Conservation (phyloP, 345 rosid species). For the Alliaria petiolata region DNA sequence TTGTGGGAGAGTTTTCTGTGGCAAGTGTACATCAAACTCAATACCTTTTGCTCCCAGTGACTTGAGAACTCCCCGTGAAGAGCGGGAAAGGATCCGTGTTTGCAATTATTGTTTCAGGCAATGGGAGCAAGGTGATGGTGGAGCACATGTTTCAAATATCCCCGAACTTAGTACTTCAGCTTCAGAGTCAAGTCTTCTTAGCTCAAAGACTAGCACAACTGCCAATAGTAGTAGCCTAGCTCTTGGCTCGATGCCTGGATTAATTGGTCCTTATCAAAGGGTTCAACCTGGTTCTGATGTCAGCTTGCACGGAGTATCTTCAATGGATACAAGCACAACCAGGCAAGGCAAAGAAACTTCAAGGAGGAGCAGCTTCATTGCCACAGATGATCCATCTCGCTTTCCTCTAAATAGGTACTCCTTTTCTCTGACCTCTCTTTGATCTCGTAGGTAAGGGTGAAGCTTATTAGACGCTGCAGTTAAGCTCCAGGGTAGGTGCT, state of each 20-base stretch:
- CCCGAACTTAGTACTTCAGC: constrained; percentile 53
- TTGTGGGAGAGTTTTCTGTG: constrained; percentile 93
- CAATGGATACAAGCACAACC: constrained; percentile 40
- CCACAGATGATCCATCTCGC: constrained; percentile 43
- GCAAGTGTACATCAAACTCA: constrained; percentile 81
- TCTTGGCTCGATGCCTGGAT: constrained; percentile 52
- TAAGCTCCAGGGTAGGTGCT: constrained; percentile 3
- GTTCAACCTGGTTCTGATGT: constrained; percentile 45
- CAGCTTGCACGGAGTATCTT: constrained; percentile 40
- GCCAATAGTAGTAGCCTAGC: constrained; percentile 53
- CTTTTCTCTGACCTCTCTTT: constrained; percentile 5
- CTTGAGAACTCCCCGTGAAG: constrained; percentile 44
- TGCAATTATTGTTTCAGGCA: constrained; percentile 93
- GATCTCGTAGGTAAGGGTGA: neutral
- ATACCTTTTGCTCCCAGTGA: constrained; percentile 53
- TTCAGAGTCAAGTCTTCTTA: constrained; percentile 60
- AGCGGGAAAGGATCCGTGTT: constrained; percentile 76
- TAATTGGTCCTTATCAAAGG: constrained; percentile 48
- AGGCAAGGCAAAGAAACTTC: constrained; percentile 40
- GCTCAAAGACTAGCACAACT: constrained; percentile 60
- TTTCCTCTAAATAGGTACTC: constrained; percentile 58
- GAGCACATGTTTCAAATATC: constrained; percentile 37
- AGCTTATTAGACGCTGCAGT: constrained; percentile 9
- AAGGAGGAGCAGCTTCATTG: constrained; percentile 37
- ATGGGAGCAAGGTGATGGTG: constrained; percentile 69